Evolutionary conservation across 176 grass and related monocot genomes (phyloP), one percentile per base, ranked within the genome.

Genomic region (Lolium rigidum): DNA sequence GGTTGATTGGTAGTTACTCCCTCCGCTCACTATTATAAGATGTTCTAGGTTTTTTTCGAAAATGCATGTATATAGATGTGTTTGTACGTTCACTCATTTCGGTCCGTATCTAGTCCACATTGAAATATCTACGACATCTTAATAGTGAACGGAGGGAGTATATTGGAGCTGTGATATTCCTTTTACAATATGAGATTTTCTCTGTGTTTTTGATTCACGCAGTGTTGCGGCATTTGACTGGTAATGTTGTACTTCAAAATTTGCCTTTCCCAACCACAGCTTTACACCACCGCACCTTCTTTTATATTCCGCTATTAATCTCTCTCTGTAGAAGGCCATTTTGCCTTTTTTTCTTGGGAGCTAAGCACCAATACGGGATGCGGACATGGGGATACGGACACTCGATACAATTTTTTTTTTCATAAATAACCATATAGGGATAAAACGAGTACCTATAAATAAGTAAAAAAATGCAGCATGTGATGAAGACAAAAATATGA

Each of bases 131-230:
- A 43, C 4, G 1, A 43, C 41, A 43, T 43, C 41, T 43, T 43
- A 43, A 43, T 43, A 43, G 41, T 43, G 41, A 43, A 43, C 41
- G 41, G 4, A 43, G 41, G 41, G 41, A 43, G 41, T 43, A 7
- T 7, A 13, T 38, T 20, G 17, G 12, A 80, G 5, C 17, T 82
- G 70, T 39, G 10, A 11, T 47, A 49, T 25, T 60, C 44, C 41
- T 88, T 59, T 3, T 22, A 48, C 26, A 46, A 56, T 82, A 31
- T 82, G 21, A 57, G 11, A 13, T n/a, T 80, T 86, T 63, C 38
- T 56, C 28, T 43, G 0, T 38, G 7, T 71, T 13, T 43, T 71
- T 15, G 72, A 60, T 50, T 77, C n/a, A 16, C 35, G 26, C 21
- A 15, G 13, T 88, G 24, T 39, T 88, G 60, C 70, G 37, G 55